phyloP scores from a whole-genome alignment of 1,139 yeast genomes.

The Zygotorulaspora mrakii region DNA sequence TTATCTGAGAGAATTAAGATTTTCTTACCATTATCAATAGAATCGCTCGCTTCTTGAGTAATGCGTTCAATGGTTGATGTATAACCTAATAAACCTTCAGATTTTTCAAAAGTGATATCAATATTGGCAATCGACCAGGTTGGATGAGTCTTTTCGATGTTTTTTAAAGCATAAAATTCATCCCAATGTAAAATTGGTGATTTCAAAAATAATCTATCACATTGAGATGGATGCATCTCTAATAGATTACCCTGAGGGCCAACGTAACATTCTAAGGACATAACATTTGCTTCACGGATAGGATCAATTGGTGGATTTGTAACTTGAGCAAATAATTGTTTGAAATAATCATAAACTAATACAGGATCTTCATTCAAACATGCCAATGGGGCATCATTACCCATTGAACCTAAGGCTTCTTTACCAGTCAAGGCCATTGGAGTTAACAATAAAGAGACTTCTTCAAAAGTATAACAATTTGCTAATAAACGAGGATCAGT shows the following conservation, averaged over 20 bases:
- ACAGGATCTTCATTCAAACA: conserved; percentile 93
- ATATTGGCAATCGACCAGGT: conserved; percentile 78
- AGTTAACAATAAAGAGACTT: conserved; percentile 72
- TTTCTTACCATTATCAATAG: conserved; percentile 72
- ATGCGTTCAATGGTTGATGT: conserved; percentile 79
- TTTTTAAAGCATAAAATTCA: conserved; percentile 70
- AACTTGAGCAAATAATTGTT: conserved; percentile 96
- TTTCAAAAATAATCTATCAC: conserved; percentile 77
- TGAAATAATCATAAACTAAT: conserved; percentile 85
- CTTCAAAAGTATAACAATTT: conserved; percentile 91
- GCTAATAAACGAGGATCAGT: conserved; percentile 81
- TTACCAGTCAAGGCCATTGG: conserved; percentile 94
- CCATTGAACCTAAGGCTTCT: conserved; percentile 97
- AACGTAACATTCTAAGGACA: conserved; percentile 94
- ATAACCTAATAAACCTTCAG: conserved; percentile 84
- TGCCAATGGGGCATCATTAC: conserved; percentile 96
- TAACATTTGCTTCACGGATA: conserved; percentile 91
- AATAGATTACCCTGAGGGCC: conserved; percentile 97
- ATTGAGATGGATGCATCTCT: conserved; percentile 88
- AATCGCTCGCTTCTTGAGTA: conserved; percentile 82
- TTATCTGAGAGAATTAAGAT: conserved; percentile 75
- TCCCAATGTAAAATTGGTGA: conserved; percentile 77
- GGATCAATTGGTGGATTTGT: conserved; percentile 99
- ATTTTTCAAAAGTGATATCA: conserved; percentile 84
- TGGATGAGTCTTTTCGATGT: conserved; percentile 73